These are phyloP conservation scores for Centella asiatica DNA, from an alignment of 129 eudicot genomes.

Conservation along the genomic window DNA sequence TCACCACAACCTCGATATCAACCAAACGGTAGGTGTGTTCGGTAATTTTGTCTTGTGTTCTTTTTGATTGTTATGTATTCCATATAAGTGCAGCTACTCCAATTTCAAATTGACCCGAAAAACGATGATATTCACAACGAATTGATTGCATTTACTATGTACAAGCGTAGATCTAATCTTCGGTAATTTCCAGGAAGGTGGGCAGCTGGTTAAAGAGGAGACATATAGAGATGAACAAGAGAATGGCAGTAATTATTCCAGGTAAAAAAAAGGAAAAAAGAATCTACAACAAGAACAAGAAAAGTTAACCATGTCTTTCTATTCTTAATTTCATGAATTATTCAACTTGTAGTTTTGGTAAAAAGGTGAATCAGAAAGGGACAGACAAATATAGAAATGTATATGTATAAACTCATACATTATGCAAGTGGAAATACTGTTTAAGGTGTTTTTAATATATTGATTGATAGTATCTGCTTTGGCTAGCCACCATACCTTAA, in stretches of 20 bases:
- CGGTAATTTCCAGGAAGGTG: slow-evolving; percentile 20
- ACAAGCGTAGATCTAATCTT: slow-evolving; percentile 5
- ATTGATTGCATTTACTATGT: no score
- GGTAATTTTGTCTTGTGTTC: no score
- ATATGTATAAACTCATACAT: neutral
- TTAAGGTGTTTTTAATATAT: slow-evolving; percentile 28
- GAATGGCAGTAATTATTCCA: slow-evolving; percentile 26
- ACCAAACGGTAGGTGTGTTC: slow-evolving; percentile 8
- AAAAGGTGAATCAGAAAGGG: slow-evolving; percentile 8
- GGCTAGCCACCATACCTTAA: slow-evolving; percentile 26
- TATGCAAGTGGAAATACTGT: slow-evolving; percentile 43
- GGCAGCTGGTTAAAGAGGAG: slow-evolving; percentile 21
- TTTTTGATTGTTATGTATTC: neutral
- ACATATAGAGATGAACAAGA: slow-evolving; percentile 9
- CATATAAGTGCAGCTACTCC: slow-evolving; percentile 1
- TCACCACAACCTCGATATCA: neutral
- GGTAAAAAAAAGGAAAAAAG: slow-evolving; percentile 35
- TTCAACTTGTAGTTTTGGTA: slow-evolving; percentile 19
- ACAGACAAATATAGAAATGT: slow-evolving; percentile 5
- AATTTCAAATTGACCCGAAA: neutral
- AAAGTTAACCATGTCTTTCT: slow-evolving; percentile 9
- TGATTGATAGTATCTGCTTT: slow-evolving; percentile 39
- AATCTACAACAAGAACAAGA: no score
- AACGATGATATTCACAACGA: no score
- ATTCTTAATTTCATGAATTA: slow-evolving; percentile 3